Percentiles rank a stretch among this genome's conserved stretches.
Conservation (phyloP, 225 moss, liverwort and hornwort species). For the Sphagnum contortum region DNA sequence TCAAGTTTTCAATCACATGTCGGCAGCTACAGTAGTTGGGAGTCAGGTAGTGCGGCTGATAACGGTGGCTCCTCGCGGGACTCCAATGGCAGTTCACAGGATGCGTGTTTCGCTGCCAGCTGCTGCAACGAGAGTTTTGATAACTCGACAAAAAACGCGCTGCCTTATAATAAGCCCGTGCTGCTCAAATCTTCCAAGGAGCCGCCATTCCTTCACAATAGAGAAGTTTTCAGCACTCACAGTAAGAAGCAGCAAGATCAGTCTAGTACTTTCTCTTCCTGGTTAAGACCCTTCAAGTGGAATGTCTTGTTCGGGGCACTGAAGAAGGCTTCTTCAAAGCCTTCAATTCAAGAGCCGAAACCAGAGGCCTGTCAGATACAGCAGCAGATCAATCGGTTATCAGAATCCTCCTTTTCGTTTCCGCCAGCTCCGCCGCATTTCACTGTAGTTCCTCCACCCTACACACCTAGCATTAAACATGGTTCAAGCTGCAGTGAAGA, state of each 20-base stretch:
- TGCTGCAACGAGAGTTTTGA: slow-evolving; percentile 2
- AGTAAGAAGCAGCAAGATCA: slow-evolving; percentile 19
- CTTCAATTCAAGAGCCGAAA: neutral
- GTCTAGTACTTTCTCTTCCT: slow-evolving; percentile 15
- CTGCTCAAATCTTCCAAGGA: slow-evolving; percentile 5
- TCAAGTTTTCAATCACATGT: slow-evolving; percentile 6
- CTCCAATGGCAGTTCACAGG: slow-evolving; percentile 53
- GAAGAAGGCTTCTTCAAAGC: no score
- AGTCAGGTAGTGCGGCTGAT: slow-evolving; percentile 3
- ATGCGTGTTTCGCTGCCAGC: slow-evolving; percentile 26
- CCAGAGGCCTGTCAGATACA: neutral
- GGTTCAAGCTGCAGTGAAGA: no score
- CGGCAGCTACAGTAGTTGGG: no score
- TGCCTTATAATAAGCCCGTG: neutral
- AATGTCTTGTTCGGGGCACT: slow-evolving; percentile 32
- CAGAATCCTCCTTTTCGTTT: no score
- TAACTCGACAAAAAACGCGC: neutral
- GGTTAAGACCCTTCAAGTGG: slow-evolving; percentile 54
- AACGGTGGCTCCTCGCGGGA: slow-evolving; percentile 30
- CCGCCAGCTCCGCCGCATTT: no score
- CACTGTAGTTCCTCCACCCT: no score
- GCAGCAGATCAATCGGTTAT: neutral
- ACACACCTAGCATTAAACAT: no score
- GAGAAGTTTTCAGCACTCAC: slow-evolving; percentile 50
- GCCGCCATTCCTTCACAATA: slow-evolving; percentile 44